Conservation (phyloP, 345 rosid genomes). For the Erysimum cheiranthoides region DNA sequence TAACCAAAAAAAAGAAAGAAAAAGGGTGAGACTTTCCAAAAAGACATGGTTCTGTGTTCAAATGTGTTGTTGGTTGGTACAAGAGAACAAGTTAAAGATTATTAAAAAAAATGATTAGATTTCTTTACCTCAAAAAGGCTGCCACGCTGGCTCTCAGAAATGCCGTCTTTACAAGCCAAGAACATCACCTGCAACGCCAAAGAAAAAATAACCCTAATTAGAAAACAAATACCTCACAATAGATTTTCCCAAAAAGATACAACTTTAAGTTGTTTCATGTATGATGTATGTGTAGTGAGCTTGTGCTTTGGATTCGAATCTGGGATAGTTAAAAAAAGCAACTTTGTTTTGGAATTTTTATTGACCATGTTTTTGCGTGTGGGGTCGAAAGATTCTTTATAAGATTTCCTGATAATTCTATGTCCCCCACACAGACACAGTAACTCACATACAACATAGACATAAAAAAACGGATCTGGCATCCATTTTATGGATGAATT, state of each 20-base stretch:
- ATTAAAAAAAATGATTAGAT: conserved; percentile 1
- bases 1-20: conserved; percentile 21
- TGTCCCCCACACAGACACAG: conserved; percentile 13
- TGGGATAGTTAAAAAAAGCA: neutral
- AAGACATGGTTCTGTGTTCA: conserved; percentile 7
- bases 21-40: neutral
- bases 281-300: neutral
- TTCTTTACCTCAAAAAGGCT: conserved; percentile 69
- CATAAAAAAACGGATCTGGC: neutral
- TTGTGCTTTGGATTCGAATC: conserved; percentile 2
- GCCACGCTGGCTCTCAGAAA: conserved; percentile 58
- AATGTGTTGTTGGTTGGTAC: neutral
- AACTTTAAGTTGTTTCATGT: neutral
- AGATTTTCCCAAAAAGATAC: neutral
- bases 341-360: neutral
- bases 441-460: conserved; percentile 22
- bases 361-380: neutral
- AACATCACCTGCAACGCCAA: conserved; percentile 71
- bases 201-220: neutral
- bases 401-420: conserved; percentile 26
- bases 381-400: conserved; percentile 15
- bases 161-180: conserved; percentile 68
- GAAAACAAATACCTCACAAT: neutral
- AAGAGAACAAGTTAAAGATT: neutral
- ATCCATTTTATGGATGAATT: conserved; percentile 19